These are phyloP conservation scores for Monocercomonoides exilis DNA, from an alignment of 78 protist species.

Conservation along the genomic window DNA sequence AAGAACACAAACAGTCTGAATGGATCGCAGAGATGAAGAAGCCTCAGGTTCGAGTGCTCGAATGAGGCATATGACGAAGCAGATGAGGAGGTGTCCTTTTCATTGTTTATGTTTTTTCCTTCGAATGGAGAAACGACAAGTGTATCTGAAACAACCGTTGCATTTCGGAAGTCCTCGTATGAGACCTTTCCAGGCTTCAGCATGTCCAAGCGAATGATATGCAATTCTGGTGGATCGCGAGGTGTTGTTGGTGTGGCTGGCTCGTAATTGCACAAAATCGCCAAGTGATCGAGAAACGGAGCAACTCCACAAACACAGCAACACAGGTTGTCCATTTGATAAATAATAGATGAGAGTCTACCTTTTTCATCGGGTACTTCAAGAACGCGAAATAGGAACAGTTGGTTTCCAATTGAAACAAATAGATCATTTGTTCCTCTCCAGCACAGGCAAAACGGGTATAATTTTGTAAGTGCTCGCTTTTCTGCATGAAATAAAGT, in stretches of 20 bases:
- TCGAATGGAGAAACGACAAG: no score
- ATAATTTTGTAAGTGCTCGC: neutral
- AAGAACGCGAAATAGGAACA: neutral
- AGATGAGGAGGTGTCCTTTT: no score
- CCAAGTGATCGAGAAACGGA: neutral
- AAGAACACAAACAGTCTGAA: no score
- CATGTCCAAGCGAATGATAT: neutral
- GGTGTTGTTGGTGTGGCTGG: neutral
- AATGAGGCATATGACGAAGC: no score
- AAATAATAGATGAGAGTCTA: neutral
- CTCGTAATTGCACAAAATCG: neutral
- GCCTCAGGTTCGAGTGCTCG: no score
- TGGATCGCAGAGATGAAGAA: no score
- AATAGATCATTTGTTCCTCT: neutral
- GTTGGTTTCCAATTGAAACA: neutral
- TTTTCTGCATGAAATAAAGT: neutral
- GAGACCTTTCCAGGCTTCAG: neutral
- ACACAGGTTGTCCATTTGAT: neutral
- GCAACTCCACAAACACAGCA: neutral
- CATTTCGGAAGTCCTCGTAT: neutral
- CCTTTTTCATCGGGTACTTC: neutral
- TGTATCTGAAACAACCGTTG: neutral
- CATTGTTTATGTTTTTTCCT: no score
- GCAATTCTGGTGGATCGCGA: neutral
- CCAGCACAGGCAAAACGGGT: neutral